These are phyloP conservation scores for Musa schizocarpa DNA, from an alignment of 176 grass and related monocot genomes.

Conservation along the genomic window DNA sequence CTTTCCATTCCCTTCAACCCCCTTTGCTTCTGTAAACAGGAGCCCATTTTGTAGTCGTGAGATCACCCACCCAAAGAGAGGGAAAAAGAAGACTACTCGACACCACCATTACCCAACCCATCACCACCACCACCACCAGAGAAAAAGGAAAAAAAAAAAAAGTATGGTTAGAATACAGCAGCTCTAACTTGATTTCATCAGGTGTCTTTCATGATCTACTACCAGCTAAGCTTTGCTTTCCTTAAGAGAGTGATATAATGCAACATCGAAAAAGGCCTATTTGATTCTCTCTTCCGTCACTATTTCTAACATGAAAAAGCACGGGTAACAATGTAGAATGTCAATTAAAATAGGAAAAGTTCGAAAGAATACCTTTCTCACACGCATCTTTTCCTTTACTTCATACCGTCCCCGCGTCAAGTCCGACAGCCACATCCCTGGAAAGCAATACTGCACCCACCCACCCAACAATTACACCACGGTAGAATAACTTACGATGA, in stretches of 20 bases:
- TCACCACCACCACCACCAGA: no score
- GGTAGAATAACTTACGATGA: no score
- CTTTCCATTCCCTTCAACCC: constrained; percentile 65
- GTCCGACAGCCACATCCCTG: constrained; percentile 68
- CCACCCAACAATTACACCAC: background rate
- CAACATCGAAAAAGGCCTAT: background rate
- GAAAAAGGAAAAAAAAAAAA: no score
- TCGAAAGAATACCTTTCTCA: constrained; percentile 52
- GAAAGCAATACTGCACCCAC: constrained; percentile 34
- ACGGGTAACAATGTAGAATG: no score
- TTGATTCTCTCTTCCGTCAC: background rate
- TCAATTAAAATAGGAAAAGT: background rate
- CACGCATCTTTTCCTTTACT: constrained; percentile 77
- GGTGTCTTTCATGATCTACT: no score
- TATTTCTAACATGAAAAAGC: no score
- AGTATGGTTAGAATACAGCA: no score
- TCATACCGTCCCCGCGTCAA: constrained; percentile 53
- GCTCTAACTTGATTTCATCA: no score
- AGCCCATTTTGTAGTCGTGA: background rate
- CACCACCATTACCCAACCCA: no score
- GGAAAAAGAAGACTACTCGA: background rate
- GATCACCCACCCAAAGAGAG: background rate
- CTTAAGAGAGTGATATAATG: background rate
- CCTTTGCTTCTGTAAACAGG: constrained; percentile 30
- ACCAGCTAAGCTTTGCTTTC: no score